Base-by-base conservation (phyloP, 495 filamentous ascomycete genomes). In the Penicillium dipodomyicola region DNA sequence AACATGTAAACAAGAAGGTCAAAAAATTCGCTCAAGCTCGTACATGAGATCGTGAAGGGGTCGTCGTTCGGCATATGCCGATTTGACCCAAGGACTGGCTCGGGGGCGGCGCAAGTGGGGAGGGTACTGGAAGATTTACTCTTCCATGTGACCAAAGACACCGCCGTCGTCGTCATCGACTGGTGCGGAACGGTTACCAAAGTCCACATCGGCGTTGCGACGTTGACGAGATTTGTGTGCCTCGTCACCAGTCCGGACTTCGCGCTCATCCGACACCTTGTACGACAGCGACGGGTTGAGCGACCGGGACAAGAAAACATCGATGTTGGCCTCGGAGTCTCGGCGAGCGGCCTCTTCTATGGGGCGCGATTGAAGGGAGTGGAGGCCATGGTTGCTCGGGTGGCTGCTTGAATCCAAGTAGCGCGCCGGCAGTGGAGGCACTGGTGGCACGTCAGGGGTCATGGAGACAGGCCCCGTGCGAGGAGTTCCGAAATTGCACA, bases 71-170 rank as follows among this genome's bases (percentile, higher is more conserved):
- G 52, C 51, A 41, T 12, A 54, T 7, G 25, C 50, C 50, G 17
- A 27, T 30, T 40, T 17, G 49, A 52, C 49, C 25, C 32, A 52
- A 27, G 33, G 23, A 52, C 15, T 52, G 37, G 37, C 20, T 45
- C 17, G 33, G 42, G 52, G 59, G 53, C 12, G 49, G 49, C 25
- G 39, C 11, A 19, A 49, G 22, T 15, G 3, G 10, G 37, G 33
- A 48, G 52, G 30, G 6, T 33, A 22, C 22, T 22, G 41, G 15
- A 42, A 23, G 20, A 56, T 66, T 75, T 81, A 96, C 72, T 94
- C 91, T 68, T 98, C 94, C 93, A 97, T 97, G 56, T 83, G 84
- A 22, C 94, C 94, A 78, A 98, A 98, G 49, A 98, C 82, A 56
- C 91, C 92, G 58, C 96, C 94, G 51, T 97, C 93, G 47, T 96